Conservation (phyloP, 2,329 filamentous ascomycete species). For the Colletotrichum sp. region DNA sequence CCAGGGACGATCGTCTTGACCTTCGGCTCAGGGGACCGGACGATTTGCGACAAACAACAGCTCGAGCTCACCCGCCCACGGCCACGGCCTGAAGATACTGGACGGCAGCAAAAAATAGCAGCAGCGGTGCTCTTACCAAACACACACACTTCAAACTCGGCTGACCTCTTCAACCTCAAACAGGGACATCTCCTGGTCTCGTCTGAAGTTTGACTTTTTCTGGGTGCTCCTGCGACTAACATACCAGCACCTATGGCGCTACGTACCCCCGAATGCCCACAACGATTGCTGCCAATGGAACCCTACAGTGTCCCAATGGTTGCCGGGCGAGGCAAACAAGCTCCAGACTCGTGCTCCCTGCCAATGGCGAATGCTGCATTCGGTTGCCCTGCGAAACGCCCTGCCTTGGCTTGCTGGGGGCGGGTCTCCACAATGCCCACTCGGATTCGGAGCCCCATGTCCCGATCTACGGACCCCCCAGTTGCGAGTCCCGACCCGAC, state of each 20-base stretch:
- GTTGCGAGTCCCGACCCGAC: neutral
- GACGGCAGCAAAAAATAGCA: neutral
- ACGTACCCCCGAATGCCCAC: neutral
- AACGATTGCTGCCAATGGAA: neutral
- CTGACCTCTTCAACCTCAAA: neutral
- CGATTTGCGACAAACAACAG: constrained; percentile 14
- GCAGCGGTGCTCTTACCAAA: neutral
- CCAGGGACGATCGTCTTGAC: constrained; percentile 13
- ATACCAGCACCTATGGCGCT: neutral
- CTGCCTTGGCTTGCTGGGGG: constrained; percentile 11
- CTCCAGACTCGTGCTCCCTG: neutral
- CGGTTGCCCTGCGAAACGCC: constrained; percentile 19
- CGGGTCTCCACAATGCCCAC: constrained; percentile 1
- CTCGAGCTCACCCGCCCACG: neutral
- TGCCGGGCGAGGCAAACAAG: neutral
- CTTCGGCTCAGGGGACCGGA: constrained; percentile 13
- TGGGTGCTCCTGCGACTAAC: neutral
- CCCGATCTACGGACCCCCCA: constrained; percentile 17
- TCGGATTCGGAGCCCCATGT: constrained; percentile 6
- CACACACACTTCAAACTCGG: neutral
- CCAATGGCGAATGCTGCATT: constrained; percentile 1
- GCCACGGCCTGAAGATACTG: neutral
- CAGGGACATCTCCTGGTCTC: neutral
- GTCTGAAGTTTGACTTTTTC: neutral
- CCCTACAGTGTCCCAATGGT: neutral